Evolutionary conservation across 495 filamentous ascomycete species (phyloP), one percentile per base, ranked within the genome.

Genomic region (Corynascus novoguineensis): DNA sequence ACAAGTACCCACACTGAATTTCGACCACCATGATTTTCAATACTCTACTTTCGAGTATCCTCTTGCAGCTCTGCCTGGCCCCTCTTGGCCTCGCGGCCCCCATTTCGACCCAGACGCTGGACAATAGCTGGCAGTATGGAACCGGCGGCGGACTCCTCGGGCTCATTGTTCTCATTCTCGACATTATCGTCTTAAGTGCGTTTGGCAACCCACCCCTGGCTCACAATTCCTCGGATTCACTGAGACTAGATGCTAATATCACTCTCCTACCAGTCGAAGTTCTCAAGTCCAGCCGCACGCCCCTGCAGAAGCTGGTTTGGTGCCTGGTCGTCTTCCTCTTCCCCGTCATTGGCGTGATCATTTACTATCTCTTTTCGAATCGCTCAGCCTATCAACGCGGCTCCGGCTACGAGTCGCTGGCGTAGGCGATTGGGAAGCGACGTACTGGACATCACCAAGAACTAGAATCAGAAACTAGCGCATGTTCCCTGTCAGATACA

Each of bases 311-410:
- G 67, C 50, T 80, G 19, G 61, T 80, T 11, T 81, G 78, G 78
- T 74, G 66, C 38, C 63, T 80, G 3, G 55, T 77, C 50, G 74
- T 78, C 61, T 79, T 81, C 68, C 52, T 81, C 35, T 75, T 80
- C 67, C 78, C 78, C 12, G 63, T 81, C 48, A 46, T 75, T 55
- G 78, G 78, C 48, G 66, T 75, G 50, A 55, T 77, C 64, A 62
- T 78, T 60, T 81, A 81, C 70, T 81, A 62, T 53, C 51, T 81
- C 42, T 79, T 80, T 66, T 78, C 77, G 19, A 77, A 80, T 69
- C 75, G 77, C n/a, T 60, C 59, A 15, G 63, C 73, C 25, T 73
- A 77, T 60, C 75, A 70, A 59, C 63, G 57, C 31, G 64, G 71
- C 31, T 54, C 63, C 9, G 72, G 69, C 19, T 78, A 79, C 51